A percentile compares a stretch with the other conserved stretches of the same genome.
Evolutionary conservation across 345 rosid species (phyloP).

Genomic region (Populus ilicifolia): DNA sequence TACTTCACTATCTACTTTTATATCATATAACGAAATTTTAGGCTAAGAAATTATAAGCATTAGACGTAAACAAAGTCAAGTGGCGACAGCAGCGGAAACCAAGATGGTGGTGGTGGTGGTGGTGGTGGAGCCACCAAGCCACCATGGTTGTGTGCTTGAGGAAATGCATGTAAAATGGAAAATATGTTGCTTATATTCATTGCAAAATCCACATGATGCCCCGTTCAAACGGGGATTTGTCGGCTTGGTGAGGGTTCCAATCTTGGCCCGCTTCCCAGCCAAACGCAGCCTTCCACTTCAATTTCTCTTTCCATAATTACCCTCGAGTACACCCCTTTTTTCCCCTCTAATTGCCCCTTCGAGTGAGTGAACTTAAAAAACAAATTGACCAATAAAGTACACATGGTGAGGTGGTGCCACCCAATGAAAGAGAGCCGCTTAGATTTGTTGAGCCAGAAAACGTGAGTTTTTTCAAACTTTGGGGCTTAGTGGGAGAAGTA

Average conservation of each 20-base stretch:
- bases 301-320: neutral
- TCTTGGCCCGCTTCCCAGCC: slow-evolving; percentile 7
- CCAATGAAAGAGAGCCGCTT: slow-evolving; percentile 28
- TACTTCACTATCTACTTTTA: too few species aligned
- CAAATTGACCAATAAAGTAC: slow-evolving; percentile 25
- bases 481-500: slow-evolving; percentile 22
- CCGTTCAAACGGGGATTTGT: slow-evolving; percentile 45
- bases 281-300: neutral
- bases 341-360: neutral
- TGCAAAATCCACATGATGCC: slow-evolving; percentile 23
- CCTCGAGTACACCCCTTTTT: too few species aligned
- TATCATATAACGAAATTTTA: too few species aligned
- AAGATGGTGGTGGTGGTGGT: slow-evolving; percentile 7
- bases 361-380: neutral
- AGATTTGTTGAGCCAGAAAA: neutral
- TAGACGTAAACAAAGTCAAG: neutral
- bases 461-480: neutral
- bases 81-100: neutral
- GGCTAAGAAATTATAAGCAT: neutral
- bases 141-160: slow-evolving; percentile 11
- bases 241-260: slow-evolving; percentile 35
- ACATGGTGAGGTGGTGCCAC: slow-evolving; percentile 12
- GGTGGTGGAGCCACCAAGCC: slow-evolving; percentile 34
- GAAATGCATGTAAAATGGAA: slow-evolving; percentile 15
- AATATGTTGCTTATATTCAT: slow-evolving; percentile 24